phyloP scores from a whole-genome alignment of 2,329 filamentous ascomycete genomes.

The Pseudogymnoascus sp. region DNA sequence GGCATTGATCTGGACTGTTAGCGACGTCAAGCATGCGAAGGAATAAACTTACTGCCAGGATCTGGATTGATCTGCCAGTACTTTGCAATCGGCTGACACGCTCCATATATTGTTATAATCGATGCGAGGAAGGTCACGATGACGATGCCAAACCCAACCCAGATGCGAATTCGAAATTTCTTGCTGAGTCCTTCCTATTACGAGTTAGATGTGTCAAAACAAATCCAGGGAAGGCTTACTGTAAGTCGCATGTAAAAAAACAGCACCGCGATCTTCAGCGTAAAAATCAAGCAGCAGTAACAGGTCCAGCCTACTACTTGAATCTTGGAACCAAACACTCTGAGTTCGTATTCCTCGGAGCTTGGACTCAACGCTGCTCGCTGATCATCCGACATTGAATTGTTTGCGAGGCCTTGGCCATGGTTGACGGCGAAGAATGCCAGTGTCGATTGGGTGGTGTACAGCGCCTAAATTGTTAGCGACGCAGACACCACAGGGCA shows the following conservation, averaged over 20 bases:
- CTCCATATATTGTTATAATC: conserved; percentile 41
- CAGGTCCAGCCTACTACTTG: conserved; percentile 45
- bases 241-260: conserved; percentile 49
- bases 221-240: conserved; percentile 18
- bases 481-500: not conserved
- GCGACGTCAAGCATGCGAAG: too few species aligned
- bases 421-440: conserved; percentile 41
- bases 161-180: conserved; percentile 33
- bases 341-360: conserved; percentile 37
- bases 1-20: conserved; percentile 35
- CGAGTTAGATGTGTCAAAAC: not conserved
- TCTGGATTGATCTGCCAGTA: conserved; percentile 54
- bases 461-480: conserved; percentile 35
- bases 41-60: conserved; percentile 40
- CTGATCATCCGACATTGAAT: conserved; percentile 45
- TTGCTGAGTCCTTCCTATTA: conserved; percentile 27
- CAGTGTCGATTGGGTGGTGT: conserved; percentile 40
- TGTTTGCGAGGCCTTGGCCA: conserved; percentile 46
- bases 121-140: conserved; percentile 40
- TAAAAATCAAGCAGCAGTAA: conserved; percentile 44
- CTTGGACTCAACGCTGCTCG: conserved; percentile 36
- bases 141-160: conserved; percentile 42
- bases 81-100: conserved; percentile 41
- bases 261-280: conserved; percentile 46
- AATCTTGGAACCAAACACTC: conserved; percentile 43